Conservation (phyloP, 2,329 filamentous ascomycete species). For the Colletotrichum liaoningense region DNA sequence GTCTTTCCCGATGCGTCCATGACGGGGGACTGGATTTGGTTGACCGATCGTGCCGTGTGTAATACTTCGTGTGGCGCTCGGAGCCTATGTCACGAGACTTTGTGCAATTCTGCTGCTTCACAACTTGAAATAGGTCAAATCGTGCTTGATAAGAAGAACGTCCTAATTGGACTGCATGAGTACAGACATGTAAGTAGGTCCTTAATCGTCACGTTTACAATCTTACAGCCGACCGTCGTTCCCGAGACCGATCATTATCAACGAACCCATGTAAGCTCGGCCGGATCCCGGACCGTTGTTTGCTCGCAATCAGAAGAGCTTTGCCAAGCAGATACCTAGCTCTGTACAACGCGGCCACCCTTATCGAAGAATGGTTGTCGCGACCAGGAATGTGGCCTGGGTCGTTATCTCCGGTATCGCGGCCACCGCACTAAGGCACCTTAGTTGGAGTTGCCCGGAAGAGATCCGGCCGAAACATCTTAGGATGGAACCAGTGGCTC, state of each 20-base stretch:
- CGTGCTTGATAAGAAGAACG: too few species aligned
- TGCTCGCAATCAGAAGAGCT: not conserved
- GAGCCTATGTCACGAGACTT: too few species aligned
- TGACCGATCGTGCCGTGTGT: constrained; percentile 12
- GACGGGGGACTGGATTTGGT: constrained; percentile 37
- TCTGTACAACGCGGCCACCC: not conserved
- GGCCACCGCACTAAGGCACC: not conserved
- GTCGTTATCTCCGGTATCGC: constrained; percentile 16
- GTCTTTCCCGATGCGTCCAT: constrained; percentile 46
- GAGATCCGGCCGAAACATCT: constrained; percentile 5
- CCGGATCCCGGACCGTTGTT: not conserved
- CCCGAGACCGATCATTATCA: too few species aligned
- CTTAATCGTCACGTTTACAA: not conserved
- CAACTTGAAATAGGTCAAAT: too few species aligned
- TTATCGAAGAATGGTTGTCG: not conserved
- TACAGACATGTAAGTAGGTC: not conserved
- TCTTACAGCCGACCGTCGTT: too few species aligned
- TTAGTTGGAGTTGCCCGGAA: not conserved
- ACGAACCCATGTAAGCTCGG: not conserved
- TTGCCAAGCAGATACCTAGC: not conserved
- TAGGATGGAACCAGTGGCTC: not conserved
- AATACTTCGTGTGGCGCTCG: not conserved
- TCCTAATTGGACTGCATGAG: too few species aligned
- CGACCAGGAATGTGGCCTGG: too few species aligned
- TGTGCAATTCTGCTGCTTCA: not conserved